A percentile compares a stretch with the other conserved stretches of the same genome.
Conservation (phyloP, 768 basidiomycete species). For the Podaxis rugospora region DNA sequence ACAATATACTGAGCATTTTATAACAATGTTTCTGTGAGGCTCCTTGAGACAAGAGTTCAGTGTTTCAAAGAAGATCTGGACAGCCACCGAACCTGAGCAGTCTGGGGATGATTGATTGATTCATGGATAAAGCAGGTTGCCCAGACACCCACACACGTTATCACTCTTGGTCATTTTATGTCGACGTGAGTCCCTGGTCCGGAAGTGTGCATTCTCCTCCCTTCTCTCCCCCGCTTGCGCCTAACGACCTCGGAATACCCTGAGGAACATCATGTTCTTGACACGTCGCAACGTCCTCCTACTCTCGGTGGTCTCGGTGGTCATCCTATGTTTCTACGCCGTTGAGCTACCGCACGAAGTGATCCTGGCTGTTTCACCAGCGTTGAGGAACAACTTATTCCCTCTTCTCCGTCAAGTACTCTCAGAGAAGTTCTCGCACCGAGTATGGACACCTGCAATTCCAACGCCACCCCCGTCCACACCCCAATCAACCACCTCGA, state of each 20-base stretch:
- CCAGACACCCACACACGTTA: not conserved
- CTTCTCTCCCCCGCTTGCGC: not conserved
- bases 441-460: not conserved
- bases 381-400: not conserved
- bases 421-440: not conserved
- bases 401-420: conserved; percentile 5
- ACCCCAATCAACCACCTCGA: not conserved
- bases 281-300: conserved; percentile 1
- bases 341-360: not conserved
- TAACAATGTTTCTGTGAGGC: not conserved
- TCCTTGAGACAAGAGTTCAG: not conserved
- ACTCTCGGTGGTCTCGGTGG: not conserved
- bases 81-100: not conserved
- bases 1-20: not conserved
- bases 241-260: not conserved
- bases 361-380: not conserved
- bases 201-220: not conserved
- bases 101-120: not conserved
- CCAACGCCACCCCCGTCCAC: not conserved
- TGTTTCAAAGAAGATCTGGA: not conserved
- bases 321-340: not conserved
- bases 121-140: not conserved
- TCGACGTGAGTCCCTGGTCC: not conserved
- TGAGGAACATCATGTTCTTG: not conserved
- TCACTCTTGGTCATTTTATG: not conserved